These are phyloP conservation scores for Biancaea sappan DNA, from an alignment of 306 rosid species.

Conservation along the genomic window DNA sequence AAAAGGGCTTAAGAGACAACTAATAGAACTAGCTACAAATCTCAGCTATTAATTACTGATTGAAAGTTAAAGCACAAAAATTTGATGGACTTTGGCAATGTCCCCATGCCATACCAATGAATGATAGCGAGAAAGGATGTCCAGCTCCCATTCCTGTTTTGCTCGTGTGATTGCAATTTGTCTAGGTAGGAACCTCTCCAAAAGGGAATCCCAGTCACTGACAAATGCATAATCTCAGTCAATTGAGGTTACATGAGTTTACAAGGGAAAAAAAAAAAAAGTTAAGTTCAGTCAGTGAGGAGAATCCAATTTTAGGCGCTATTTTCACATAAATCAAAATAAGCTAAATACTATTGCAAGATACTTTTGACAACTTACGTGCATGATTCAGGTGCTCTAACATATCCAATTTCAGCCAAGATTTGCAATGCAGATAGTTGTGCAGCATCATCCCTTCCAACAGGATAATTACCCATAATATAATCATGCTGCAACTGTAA, in stretches of 20 bases:
- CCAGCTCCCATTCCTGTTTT: constrained; percentile 95
- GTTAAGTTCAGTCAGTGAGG: constrained; percentile 35
- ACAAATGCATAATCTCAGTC: constrained; percentile 28
- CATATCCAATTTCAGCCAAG: constrained; percentile 80
- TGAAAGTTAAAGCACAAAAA: constrained; percentile 15
- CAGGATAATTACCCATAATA: constrained; percentile 94
- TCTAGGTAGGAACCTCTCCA: constrained; percentile 86
- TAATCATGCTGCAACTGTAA: constrained; percentile 96
- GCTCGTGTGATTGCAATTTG: constrained; percentile 93
- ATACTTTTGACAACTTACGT: constrained; percentile 53
- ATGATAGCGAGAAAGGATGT: constrained; percentile 82
- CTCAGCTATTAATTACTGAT: neutral
- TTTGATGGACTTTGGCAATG: constrained; percentile 10
- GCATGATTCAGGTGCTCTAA: constrained; percentile 72
- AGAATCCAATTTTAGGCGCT: neutral
- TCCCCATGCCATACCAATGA: constrained; percentile 59
- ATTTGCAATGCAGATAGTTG: constrained; percentile 96
- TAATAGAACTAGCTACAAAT: constrained; percentile 1
- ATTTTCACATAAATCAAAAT: constrained; percentile 5
- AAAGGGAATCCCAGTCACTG: constrained; percentile 91
- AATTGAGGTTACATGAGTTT: constrained; percentile 8
- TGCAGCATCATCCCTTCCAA: constrained; percentile 96
- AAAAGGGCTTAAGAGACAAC: neutral
- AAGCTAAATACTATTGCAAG: constrained; percentile 26
- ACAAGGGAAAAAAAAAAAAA: neutral